These are phyloP conservation scores for Chaetomium strumarium DNA, from an alignment of 2,329 filamentous ascomycete genomes.

Conservation along the genomic window DNA sequence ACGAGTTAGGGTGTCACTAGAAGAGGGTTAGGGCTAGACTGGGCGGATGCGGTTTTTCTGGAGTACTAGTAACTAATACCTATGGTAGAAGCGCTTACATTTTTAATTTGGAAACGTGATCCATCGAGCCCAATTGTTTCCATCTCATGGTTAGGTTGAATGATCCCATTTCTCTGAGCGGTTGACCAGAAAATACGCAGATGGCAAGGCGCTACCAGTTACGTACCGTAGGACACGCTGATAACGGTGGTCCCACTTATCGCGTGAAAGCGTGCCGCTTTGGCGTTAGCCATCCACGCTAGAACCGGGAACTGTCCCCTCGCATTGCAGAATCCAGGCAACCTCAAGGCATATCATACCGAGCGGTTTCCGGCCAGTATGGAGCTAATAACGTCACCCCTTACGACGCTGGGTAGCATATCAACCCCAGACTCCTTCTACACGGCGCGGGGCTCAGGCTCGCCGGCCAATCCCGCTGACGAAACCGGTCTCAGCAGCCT, in stretches of 20 bases:
- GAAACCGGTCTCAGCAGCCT: slow-evolving; percentile 20
- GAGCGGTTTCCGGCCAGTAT: slow-evolving; percentile 5
- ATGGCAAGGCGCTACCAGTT: too few species aligned
- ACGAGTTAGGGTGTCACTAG: neutral
- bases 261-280: slow-evolving; percentile 13
- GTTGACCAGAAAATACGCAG: neutral
- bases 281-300: slow-evolving; percentile 2
- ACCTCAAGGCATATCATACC: neutral
- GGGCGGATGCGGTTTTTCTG: too few species aligned
- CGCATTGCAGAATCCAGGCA: neutral
- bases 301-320: neutral
- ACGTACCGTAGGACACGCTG: too few species aligned
- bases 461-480: slow-evolving; percentile 12
- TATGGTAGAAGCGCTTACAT: too few species aligned
- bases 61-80: too few species aligned
- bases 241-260: slow-evolving; percentile 8
- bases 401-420: slow-evolving; percentile 18
- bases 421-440: slow-evolving; percentile 22
- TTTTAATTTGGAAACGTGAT: too few species aligned
- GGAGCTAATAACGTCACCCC: slow-evolving; percentile 19
- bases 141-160: neutral
- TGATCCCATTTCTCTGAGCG: neutral
- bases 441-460: slow-evolving; percentile 18
- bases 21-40: too few species aligned
- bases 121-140: neutral